Percentiles rank a stretch among this genome's conserved stretches.
Evolutionary conservation across 1,284 basidiomycete species (phyloP).

Genomic region (Taiwanofungus camphoratus): DNA sequence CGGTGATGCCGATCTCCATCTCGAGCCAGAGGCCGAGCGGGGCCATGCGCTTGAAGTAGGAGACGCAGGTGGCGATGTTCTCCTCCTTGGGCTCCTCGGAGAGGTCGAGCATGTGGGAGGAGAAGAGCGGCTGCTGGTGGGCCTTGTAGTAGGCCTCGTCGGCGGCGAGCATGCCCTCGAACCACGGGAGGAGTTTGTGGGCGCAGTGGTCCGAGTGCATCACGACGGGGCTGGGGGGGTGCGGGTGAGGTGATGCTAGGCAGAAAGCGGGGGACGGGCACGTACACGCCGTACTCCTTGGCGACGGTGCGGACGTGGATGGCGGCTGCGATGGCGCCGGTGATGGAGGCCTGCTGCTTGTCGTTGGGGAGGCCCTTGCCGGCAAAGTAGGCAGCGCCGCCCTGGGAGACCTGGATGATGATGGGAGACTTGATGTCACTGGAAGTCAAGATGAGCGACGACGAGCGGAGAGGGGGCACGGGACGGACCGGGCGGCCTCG

Average conservation of each 20-base stretch:
- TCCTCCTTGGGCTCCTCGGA: conserved; percentile 97
- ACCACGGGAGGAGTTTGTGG: conserved; percentile 98
- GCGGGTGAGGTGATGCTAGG: conserved; percentile 1
- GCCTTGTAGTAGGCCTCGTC: conserved; percentile 92
- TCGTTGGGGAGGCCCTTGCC: conserved; percentile 96
- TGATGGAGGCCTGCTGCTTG: conserved; percentile 94
- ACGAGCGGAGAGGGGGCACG: not conserved
- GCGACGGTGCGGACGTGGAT: conserved; percentile 89
- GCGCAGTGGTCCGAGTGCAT: conserved; percentile 99
- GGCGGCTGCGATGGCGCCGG: conserved; percentile 89
- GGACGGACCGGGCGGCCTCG: conserved; percentile 75
- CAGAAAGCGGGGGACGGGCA: conserved; percentile 18
- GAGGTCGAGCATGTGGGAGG: conserved; percentile 99
- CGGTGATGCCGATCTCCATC: conserved; percentile 99
- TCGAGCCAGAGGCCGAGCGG: conserved; percentile 95
- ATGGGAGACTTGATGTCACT: conserved; percentile 93
- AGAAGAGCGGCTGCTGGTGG: conserved; percentile 91
- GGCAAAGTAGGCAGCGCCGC: conserved; percentile 94
- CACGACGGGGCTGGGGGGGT: conserved; percentile 76
- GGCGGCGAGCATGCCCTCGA: conserved; percentile 98
- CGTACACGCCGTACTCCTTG: conserved; percentile 86
- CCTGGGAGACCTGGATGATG: conserved; percentile 97
- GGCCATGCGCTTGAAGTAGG: conserved; percentile 97
- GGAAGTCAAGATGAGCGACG: conserved; percentile 5
- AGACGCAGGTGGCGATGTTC: conserved; percentile 91